These are phyloP conservation scores for Ocimum tenuiflorum DNA, from an alignment of 257 asterid genomes.

Conservation along the genomic window DNA sequence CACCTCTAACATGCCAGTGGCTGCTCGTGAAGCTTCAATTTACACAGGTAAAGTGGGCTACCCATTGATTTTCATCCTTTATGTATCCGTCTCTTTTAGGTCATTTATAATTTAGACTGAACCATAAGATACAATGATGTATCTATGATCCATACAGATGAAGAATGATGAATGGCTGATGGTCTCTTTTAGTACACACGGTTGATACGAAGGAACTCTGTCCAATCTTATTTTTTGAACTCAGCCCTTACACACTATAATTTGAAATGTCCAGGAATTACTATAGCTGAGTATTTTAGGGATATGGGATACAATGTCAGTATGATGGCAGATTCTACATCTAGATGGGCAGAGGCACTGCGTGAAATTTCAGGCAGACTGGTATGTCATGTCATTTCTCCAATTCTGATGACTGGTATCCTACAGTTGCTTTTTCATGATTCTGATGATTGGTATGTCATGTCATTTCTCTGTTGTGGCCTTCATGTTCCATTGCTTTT, in stretches of 20 bases:
- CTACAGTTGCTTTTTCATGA: neutral
- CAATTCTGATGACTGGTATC: too few relatives aligned
- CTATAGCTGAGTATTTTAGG: conserved; percentile 96
- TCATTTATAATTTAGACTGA: neutral
- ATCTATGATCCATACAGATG: neutral
- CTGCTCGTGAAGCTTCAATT: conserved; percentile 99
- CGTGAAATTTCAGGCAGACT: conserved; percentile 99
- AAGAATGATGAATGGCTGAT: neutral
- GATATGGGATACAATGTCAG: conserved; percentile 99
- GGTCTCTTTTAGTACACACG: too few relatives aligned
- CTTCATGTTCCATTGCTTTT: neutral
- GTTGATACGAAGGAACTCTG: neutral
- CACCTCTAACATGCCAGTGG: conserved; percentile 99
- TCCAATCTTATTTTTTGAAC: neutral
- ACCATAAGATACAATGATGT: neutral
- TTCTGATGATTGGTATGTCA: neutral
- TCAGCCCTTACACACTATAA: neutral
- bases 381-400: conserved; percentile 35
- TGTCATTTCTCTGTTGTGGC: neutral
- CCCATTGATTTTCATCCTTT: neutral
- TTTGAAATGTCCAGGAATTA: conserved; percentile 50
- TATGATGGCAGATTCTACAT: conserved; percentile 99
- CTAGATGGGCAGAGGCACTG: conserved; percentile 99
- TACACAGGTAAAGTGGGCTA: conserved; percentile 53
- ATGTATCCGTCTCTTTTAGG: neutral